Percentiles rank a stretch among this genome's conserved stretches.
These are phyloP conservation scores for Arabidopsis hybrid DNA, from an alignment of 441 rosid species.

Conservation along the genomic window DNA sequence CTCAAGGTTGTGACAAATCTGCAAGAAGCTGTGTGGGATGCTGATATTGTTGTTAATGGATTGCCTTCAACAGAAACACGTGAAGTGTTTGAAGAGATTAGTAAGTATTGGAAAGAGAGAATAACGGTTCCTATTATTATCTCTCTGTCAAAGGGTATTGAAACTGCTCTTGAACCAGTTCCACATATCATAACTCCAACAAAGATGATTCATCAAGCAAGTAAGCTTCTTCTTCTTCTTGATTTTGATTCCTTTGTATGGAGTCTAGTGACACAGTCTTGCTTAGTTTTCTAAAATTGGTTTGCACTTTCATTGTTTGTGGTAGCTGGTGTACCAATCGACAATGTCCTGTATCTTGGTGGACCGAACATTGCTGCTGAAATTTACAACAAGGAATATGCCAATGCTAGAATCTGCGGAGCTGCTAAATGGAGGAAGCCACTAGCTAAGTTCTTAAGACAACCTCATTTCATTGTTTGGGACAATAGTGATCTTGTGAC, in stretches of 20 bases:
- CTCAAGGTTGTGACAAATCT: constrained; percentile 93
- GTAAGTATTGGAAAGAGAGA: constrained; percentile 89
- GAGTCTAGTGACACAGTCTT: not conserved
- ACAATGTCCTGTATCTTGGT: constrained; percentile 91
- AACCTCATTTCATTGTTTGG: constrained; percentile 95
- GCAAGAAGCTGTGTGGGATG: constrained; percentile 99
- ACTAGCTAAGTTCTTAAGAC: constrained; percentile 87
- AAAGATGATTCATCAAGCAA: constrained; percentile 88
- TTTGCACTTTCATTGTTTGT: constrained; percentile 17
- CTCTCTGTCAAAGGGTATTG: constrained; percentile 92
- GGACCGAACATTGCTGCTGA: constrained; percentile 99
- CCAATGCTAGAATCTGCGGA: constrained; percentile 98
- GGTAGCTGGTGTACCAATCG: constrained; percentile 80
- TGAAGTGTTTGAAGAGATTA: constrained; percentile 88
- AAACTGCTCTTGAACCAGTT: constrained; percentile 81
- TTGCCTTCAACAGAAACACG: constrained; percentile 92
- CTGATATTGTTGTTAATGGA: constrained; percentile 94
- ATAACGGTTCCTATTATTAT: constrained; percentile 76
- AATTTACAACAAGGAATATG: constrained; percentile 91
- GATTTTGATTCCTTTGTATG: not conserved
- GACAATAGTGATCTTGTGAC: constrained; percentile 89
- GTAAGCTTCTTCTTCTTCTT: constrained; percentile 56
- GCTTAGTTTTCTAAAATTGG: not conserved
- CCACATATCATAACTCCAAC: constrained; percentile 98
- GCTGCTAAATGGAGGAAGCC: constrained; percentile 95